These are phyloP conservation scores for Blastobotrys malaysiensis DNA, from an alignment of 1,139 yeast species.

Conservation along the genomic window DNA sequence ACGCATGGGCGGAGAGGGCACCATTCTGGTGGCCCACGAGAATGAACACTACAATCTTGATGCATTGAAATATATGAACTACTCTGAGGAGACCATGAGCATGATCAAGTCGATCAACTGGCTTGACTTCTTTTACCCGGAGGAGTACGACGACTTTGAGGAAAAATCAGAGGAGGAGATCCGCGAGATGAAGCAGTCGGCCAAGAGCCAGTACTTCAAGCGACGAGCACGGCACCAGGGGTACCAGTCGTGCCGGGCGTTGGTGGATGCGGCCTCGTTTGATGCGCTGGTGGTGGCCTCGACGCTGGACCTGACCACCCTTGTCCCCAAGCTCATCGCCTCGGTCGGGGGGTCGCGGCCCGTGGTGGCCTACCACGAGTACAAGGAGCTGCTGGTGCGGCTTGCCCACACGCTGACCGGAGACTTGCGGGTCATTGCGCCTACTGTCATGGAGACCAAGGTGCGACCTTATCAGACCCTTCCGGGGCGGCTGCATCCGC, in stretches of 20 bases:
- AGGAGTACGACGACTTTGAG: conserved; percentile 47
- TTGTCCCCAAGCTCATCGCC: conserved; percentile 58
- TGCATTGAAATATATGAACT: conserved; percentile 57
- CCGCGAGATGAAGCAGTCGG: conserved; percentile 50
- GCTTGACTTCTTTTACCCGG: conserved; percentile 78
- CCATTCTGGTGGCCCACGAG: conserved; percentile 75
- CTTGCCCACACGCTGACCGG: conserved; percentile 60
- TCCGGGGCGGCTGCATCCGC: conserved; percentile 90
- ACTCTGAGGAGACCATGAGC: conserved; percentile 47
- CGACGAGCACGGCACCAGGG: conserved; percentile 55
- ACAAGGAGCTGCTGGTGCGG: conserved; percentile 71
- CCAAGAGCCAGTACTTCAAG: conserved; percentile 62
- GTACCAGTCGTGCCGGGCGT: conserved; percentile 38
- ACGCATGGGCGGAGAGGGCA: conserved; percentile 80
- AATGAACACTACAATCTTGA: conserved; percentile 86
- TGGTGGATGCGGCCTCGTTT: conserved; percentile 54
- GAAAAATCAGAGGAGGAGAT: conserved; percentile 43
- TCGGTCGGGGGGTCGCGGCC: conserved; percentile 85
- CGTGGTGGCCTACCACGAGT: conserved; percentile 72
- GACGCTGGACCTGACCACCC: conserved; percentile 61
- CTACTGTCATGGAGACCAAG: conserved; percentile 74
- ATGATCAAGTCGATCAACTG: conserved; percentile 69
- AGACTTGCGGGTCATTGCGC: conserved; percentile 73
- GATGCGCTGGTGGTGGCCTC: conserved; percentile 76
- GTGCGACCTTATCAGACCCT: conserved; percentile 88